These are phyloP conservation scores for Botrytis porri DNA, from an alignment of 2,329 filamentous ascomycete species.

Conservation along the genomic window DNA sequence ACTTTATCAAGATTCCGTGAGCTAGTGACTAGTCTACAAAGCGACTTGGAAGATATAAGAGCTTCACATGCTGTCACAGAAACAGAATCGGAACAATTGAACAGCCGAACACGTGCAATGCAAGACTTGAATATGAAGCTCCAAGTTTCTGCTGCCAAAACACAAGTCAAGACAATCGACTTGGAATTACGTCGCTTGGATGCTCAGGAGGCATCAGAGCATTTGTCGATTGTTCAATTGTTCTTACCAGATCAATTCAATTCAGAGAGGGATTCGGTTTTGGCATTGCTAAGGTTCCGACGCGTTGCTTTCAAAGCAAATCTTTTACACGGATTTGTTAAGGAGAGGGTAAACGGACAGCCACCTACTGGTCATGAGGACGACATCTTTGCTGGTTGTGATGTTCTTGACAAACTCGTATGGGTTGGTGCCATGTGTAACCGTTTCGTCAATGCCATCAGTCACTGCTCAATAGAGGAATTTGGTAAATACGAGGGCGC, in stretches of 20 bases:
- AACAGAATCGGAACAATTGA: conserved; percentile 86
- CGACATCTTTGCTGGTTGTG: conserved; percentile 74
- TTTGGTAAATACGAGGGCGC: conserved; percentile 79
- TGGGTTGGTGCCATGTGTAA: conserved; percentile 82
- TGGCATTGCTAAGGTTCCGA: conserved; percentile 84
- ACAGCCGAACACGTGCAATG: conserved; percentile 85
- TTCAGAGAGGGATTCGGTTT: conserved; percentile 78
- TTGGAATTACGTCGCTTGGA: conserved; percentile 83
- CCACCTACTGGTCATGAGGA: conserved; percentile 68
- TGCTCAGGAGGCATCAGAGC: conserved; percentile 82
- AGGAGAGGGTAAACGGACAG: conserved; percentile 70
- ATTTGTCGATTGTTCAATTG: conserved; percentile 81
- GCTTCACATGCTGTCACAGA: conserved; percentile 91
- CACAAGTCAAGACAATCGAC: conserved; percentile 91
- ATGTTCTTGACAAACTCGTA: conserved; percentile 79
- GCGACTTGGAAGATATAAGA: conserved; percentile 85
- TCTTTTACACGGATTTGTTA: conserved; percentile 73
- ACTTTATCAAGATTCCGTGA: conserved; percentile 86
- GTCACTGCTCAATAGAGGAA: conserved; percentile 70
- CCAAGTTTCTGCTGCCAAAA: conserved; percentile 83
- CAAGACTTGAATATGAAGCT: conserved; percentile 95
- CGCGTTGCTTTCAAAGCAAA: conserved; percentile 84
- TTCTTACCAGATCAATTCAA: conserved; percentile 86
- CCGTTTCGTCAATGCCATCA: conserved; percentile 78
- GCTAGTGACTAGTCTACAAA: conserved; percentile 80